Conservation (phyloP, 2,329 filamentous ascomycete species). For the Aspergillus fructus region DNA sequence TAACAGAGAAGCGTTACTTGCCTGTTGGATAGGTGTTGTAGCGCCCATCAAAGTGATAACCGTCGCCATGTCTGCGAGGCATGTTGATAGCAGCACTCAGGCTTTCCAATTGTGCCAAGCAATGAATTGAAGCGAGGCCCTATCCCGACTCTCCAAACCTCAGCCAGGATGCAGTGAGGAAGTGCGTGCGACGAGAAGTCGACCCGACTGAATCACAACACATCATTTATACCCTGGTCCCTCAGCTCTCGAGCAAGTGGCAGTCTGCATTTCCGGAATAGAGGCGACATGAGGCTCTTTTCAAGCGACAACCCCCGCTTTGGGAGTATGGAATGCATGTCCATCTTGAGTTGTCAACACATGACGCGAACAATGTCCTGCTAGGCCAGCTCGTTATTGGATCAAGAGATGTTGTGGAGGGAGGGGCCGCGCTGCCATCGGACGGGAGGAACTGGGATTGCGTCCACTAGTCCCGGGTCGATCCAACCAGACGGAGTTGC, state of each 20-base stretch:
- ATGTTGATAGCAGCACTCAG: neutral
- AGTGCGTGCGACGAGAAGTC: neutral
- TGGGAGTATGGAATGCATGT: neutral
- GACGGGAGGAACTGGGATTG: slow-evolving; percentile 3
- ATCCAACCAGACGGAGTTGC: slow-evolving; percentile 9
- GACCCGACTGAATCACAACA: neutral
- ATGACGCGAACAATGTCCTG: neutral
- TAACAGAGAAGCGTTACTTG: neutral
- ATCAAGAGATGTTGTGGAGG: slow-evolving; percentile 3
- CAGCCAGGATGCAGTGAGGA: neutral
- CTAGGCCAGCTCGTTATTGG: slow-evolving; percentile 1
- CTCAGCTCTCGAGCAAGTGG: neutral
- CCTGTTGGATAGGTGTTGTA: neutral
- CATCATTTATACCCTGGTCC: neutral
- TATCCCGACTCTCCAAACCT: neutral
- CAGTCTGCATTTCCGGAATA: neutral
- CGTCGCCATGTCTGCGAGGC: neutral
- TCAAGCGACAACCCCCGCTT: slow-evolving; percentile 3
- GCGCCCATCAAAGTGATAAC: neutral
- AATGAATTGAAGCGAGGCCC: neutral
- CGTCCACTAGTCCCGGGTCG: slow-evolving; percentile 7
- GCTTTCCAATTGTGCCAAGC: neutral
- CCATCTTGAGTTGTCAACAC: slow-evolving; percentile 7
- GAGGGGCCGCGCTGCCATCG: neutral
- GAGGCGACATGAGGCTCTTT: slow-evolving; percentile 7